Evolutionary conservation across 257 asterid species (phyloP).

Genomic region (Solanum corneliomulleri): DNA sequence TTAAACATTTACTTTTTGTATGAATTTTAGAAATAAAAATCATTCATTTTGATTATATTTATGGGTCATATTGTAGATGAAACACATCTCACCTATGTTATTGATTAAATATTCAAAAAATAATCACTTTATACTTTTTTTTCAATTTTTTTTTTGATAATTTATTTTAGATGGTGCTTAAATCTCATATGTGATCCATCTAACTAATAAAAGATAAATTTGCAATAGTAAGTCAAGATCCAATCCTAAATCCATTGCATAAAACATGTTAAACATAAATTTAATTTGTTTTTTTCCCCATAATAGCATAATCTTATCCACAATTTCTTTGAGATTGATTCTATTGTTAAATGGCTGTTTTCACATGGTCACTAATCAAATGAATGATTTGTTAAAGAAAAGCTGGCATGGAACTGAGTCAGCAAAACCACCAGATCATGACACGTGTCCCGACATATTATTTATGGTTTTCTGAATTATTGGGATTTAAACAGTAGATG

Average conservation of each 20-base stretch:
- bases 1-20: neutral
- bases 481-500: neutral
- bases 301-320: constrained; percentile 16
- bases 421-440: constrained; percentile 15
- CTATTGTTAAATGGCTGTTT: no score
- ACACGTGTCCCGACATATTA: constrained; percentile 6
- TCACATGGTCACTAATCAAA: neutral
- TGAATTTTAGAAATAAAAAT: no score
- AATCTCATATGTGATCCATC: neutral
- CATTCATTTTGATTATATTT: no score
- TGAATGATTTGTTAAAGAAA: neutral
- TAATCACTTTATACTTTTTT: no score
- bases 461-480: neutral
- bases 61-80: no score
- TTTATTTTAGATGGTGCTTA: neutral
- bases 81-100: no score
- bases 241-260: neutral
- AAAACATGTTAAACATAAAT: neutral
- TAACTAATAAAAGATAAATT: neutral
- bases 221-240: neutral
- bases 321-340: constrained; percentile 5
- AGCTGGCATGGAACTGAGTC: constrained; percentile 27
- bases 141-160: no score
- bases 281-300: neutral
- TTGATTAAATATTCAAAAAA: no score